Conservation (phyloP, 805 yeast genomes). For the Starmera caribaea region DNA sequence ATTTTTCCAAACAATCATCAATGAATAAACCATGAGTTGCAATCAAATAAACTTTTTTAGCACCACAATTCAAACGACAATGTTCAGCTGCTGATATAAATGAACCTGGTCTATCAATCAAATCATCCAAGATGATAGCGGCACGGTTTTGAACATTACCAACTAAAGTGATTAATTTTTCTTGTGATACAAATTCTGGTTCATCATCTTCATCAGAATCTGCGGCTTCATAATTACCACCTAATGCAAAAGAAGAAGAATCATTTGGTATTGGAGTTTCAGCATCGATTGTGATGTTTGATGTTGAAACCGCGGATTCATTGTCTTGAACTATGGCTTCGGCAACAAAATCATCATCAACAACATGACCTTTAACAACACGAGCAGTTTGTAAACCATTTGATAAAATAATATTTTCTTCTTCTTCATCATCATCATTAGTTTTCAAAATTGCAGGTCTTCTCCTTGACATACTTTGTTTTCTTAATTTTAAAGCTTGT, state of each 20-base stretch:
- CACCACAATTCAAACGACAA: conserved; percentile 92
- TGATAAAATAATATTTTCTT: conserved; percentile 59
- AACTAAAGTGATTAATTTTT: conserved; percentile 88
- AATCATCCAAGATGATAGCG: conserved; percentile 91
- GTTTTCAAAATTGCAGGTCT: conserved; percentile 29
- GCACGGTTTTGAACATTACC: conserved; percentile 91
- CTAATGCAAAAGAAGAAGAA: conserved; percentile 48
- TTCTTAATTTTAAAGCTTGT: conserved; percentile 29
- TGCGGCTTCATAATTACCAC: conserved; percentile 72
- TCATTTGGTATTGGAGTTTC: conserved; percentile 16
- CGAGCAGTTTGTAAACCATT: conserved; percentile 91
- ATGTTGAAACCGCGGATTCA: conserved; percentile 21
- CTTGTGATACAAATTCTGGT: conserved; percentile 34
- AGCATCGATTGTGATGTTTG: conserved; percentile 4
- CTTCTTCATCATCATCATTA: conserved; percentile 44
- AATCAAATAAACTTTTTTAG: conserved; percentile 77
- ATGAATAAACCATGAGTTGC: conserved; percentile 96
- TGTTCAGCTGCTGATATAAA: conserved; percentile 98
- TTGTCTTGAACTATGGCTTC: conserved; percentile 17
- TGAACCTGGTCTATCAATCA: conserved; percentile 91
- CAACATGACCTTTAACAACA: conserved; percentile 94
- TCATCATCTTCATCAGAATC: conserved; percentile 86
- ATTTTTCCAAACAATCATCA: conserved; percentile 72
- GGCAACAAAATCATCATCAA: conserved; percentile 65
- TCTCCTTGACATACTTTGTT: conserved; percentile 38